These are phyloP conservation scores for Aureobasidium pullulans DNA, from an alignment of 2,329 filamentous ascomycete species.

Conservation along the genomic window DNA sequence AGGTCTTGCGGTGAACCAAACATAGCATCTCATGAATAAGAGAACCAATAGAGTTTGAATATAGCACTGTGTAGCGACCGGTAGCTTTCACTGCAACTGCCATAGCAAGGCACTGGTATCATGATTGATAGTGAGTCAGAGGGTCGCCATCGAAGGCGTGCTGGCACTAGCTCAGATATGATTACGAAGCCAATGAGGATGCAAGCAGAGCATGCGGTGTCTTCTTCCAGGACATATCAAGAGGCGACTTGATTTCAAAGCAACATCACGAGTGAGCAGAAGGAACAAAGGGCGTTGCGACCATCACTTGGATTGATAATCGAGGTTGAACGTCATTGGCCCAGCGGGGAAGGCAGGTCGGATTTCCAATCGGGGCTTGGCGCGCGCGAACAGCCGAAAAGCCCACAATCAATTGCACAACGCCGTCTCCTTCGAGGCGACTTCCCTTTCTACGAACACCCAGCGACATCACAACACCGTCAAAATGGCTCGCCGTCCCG, in stretches of 20 bases:
- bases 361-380: background rate
- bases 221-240: background rate
- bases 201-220: background rate
- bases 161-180: background rate
- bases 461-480: conserved; percentile 52
- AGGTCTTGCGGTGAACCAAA: too few species aligned
- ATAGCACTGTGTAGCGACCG: too few species aligned
- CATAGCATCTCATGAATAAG: too few species aligned
- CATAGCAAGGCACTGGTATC: background rate
- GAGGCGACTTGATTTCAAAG: background rate
- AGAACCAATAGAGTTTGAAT: too few species aligned
- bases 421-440: background rate
- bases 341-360: background rate
- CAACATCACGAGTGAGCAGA: background rate
- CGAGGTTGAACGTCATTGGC: background rate
- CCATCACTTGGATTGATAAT: background rate
- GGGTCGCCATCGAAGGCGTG: background rate
- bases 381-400: background rate
- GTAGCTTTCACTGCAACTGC: background rate
- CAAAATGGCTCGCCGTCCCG: conserved; percentile 99
- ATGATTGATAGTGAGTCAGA: background rate
- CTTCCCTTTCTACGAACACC: conserved; percentile 22
- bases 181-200: background rate
- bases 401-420: background rate
- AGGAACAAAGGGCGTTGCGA: background rate